Base-by-base conservation (phyloP, 2,329 filamentous ascomycete species). In the Aureobasidium vineae region DNA sequence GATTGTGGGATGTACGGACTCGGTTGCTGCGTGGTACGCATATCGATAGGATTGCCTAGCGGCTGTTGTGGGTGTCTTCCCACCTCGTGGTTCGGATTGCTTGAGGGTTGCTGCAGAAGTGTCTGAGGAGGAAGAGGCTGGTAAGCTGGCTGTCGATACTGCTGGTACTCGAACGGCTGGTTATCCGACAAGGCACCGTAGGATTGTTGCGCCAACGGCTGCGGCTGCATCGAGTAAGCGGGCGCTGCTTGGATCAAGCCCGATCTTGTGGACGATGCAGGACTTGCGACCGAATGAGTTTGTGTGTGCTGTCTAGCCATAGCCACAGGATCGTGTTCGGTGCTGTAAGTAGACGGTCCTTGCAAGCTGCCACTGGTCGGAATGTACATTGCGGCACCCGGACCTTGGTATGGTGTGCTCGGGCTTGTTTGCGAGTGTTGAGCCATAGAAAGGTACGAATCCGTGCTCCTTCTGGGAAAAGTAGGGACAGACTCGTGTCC, bases 231-330 rank as follows among this genome's bases (percentile, higher is more conserved):
- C 10, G 61, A 36, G 28, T 53, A 64, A 10, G 41, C 49, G n/a
- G 49, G 49, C 3, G 61, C 49, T 26, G 36, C 38, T 45, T 50
- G 61, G 10, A 53, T 33, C 47, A 64, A 1, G 31, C 28, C 49
- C 3, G 61, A 64, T 54, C 49, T 64, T 3, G 49, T 54, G 7
- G 49, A 54, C 23, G 61, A 64, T 10, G 61, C 49, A 21, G 61
- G 61, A 13, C 61, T 64, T 21, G 36, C 49, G 5, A 23, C 49
- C 3, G 61, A 64, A 10, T 64, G 61, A 4, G 36, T 15, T 26
- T 64, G 61, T 13, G 61, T 64, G 19, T 33, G 61, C 23, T 64
- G 61, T 54, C 61, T 64, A 26, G 49, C 49, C 61, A 64, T 64
- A 5, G 49, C 19, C 16, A 26, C 36, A 10, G 49, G 33, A 8